Evolutionary conservation across 495 filamentous ascomycete genomes (phyloP).

Genomic region (Hypoxylon fuscum): DNA sequence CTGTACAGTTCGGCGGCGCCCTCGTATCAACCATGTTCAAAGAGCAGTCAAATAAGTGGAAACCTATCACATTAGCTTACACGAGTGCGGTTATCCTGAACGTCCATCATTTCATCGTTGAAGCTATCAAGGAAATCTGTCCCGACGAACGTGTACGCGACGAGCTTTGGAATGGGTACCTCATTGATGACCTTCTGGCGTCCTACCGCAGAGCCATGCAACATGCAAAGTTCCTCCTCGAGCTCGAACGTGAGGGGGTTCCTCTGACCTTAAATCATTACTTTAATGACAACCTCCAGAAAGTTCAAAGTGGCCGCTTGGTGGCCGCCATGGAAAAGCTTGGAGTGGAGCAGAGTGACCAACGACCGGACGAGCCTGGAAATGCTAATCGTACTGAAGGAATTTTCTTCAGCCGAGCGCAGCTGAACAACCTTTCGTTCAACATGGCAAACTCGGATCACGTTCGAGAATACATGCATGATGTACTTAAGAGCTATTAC

Average conservation of each 20-base stretch:
- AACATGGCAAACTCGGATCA: slow-evolving; percentile 59
- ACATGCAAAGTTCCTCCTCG: slow-evolving; percentile 57
- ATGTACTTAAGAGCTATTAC: slow-evolving; percentile 68
- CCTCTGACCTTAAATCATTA: slow-evolving; percentile 63
- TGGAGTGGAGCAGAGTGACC: neutral
- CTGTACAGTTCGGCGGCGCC: slow-evolving; percentile 45
- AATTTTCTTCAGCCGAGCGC: slow-evolving; percentile 5
- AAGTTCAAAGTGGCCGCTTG: slow-evolving; percentile 44
- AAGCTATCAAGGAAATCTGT: slow-evolving; percentile 49
- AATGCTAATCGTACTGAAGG: neutral
- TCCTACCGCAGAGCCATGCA: slow-evolving; percentile 57
- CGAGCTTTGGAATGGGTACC: slow-evolving; percentile 46
- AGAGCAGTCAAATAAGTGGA: slow-evolving; percentile 66
- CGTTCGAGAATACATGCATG: slow-evolving; percentile 63
- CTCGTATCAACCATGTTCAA: slow-evolving; percentile 59
- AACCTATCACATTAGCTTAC: slow-evolving; percentile 54
- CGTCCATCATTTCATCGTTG: slow-evolving; percentile 59
- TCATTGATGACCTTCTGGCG: slow-evolving; percentile 54
- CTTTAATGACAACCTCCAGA: slow-evolving; percentile 60
- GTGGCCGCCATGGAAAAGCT: slow-evolving; percentile 26
- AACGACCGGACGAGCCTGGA: slow-evolving; percentile 27
- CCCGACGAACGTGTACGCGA: slow-evolving; percentile 49
- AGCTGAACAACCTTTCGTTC: slow-evolving; percentile 31
- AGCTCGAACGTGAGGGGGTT: slow-evolving; percentile 56
- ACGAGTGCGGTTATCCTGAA: slow-evolving; percentile 55